Evolutionary conservation across 1,284 basidiomycete species (phyloP).

Genomic region (Puccinia hordei): DNA sequence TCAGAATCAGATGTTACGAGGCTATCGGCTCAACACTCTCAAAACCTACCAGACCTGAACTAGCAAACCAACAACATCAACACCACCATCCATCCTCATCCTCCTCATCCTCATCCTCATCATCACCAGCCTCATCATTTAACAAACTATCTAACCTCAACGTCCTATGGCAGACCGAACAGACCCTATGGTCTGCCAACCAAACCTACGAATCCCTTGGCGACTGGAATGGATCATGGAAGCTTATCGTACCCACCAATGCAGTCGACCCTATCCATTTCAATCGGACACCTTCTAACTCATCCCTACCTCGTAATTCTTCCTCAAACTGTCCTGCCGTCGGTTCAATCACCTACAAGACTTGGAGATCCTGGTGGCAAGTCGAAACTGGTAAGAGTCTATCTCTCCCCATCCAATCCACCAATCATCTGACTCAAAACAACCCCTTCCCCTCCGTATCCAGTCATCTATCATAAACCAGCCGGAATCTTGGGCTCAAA

Average conservation of each 20-base stretch:
- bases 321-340: neutral
- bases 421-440: too few species aligned
- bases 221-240: conserved; percentile 19
- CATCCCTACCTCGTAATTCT: too few species aligned
- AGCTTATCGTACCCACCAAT: conserved; percentile 11
- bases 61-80: neutral
- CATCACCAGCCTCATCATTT: neutral
- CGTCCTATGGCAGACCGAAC: conserved; percentile 39
- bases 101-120: too few species aligned
- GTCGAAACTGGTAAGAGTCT: conserved; percentile 27
- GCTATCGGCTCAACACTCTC: conserved; percentile 63
- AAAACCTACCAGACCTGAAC: neutral
- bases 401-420: too few species aligned
- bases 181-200: conserved; percentile 23
- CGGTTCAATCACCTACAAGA: conserved; percentile 28
- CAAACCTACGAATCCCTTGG: neutral
- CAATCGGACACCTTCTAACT: too few species aligned
- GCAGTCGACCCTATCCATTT: neutral
- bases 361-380: conserved; percentile 45
- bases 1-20: conserved; percentile 77
- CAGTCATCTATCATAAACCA: conserved; percentile 36
- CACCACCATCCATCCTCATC: neutral
- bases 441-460: neutral
- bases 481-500: conserved; percentile 7
- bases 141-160: conserved; percentile 25